A percentile compares a stretch with the other conserved stretches of the same genome.
These are phyloP conservation scores for Venturiaceae sp. DNA, from an alignment of 2,329 filamentous ascomycete species.

Conservation along the genomic window DNA sequence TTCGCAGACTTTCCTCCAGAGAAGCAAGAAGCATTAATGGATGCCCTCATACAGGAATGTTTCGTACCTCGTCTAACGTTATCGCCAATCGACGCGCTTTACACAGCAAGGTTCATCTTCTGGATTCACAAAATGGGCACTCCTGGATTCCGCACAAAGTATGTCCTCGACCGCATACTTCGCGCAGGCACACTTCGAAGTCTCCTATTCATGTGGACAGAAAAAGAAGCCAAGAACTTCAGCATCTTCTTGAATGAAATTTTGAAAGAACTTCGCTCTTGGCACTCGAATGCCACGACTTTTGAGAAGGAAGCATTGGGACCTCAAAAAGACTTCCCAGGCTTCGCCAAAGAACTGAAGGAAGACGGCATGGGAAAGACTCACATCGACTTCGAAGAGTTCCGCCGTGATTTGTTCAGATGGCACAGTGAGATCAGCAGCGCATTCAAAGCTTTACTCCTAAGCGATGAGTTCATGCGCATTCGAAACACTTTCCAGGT, in stretches of 20 bases:
- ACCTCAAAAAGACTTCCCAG: constrained; percentile 53
- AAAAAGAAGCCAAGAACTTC: constrained; percentile 86
- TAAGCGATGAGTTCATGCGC: constrained; percentile 88
- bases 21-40: constrained; percentile 58
- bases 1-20: constrained; percentile 55
- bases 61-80: constrained; percentile 80
- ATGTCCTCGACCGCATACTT: constrained; percentile 76
- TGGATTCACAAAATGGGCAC: constrained; percentile 78
- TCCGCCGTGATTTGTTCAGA: constrained; percentile 73
- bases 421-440: constrained; percentile 80
- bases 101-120: constrained; percentile 75
- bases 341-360: constrained; percentile 69
- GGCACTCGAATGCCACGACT: constrained; percentile 67
- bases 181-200: constrained; percentile 69
- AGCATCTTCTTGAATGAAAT: constrained; percentile 81
- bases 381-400: constrained; percentile 76
- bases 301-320: constrained; percentile 82
- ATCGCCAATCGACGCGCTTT: constrained; percentile 81
- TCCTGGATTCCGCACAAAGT: constrained; percentile 77
- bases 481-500: constrained; percentile 92
- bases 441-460: constrained; percentile 73
- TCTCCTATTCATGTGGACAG: constrained; percentile 81
- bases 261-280: constrained; percentile 67
- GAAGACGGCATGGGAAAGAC: constrained; percentile 53
- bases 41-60: constrained; percentile 78